Evolutionary conservation across 73 alveolate species (phyloP).

Genomic region (Stentor coeruleus): DNA sequence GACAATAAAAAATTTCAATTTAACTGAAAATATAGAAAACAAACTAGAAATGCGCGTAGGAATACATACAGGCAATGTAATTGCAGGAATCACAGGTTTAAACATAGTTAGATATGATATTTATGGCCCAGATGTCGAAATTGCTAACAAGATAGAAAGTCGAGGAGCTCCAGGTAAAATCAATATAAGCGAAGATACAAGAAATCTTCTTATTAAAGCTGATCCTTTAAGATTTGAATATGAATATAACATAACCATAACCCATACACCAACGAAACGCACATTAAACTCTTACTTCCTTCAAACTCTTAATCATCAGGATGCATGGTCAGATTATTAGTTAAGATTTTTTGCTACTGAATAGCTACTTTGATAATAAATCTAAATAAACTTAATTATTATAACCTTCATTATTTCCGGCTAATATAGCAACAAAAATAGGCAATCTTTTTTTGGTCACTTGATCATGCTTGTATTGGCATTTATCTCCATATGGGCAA

Average conservation of each 20-base stretch:
- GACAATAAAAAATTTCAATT: conserved; percentile 77
- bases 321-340: no score
- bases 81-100: conserved; percentile 18
- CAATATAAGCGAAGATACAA: background rate
- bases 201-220: background rate
- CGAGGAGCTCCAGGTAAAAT: conserved; percentile 28
- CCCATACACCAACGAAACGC: background rate
- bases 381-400: no score
- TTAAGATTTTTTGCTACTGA: no score
- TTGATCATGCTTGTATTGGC: background rate
- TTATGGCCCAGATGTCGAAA: conserved; percentile 28
- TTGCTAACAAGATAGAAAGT: conserved; percentile 21
- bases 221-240: background rate
- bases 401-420: no score
- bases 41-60: conserved; percentile 86
- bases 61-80: conserved; percentile 68
- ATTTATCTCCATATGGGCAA: background rate
- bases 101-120: conserved; percentile 32
- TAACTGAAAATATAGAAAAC: conserved; percentile 34
- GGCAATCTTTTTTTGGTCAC: background rate
- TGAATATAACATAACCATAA: background rate
- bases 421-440: background rate
- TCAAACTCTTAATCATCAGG: no score
- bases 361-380: no score
- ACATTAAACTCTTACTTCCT: background rate